Evolutionary conservation across 345 rosid species (phyloP).

Genomic region (Citrus maxima): DNA sequence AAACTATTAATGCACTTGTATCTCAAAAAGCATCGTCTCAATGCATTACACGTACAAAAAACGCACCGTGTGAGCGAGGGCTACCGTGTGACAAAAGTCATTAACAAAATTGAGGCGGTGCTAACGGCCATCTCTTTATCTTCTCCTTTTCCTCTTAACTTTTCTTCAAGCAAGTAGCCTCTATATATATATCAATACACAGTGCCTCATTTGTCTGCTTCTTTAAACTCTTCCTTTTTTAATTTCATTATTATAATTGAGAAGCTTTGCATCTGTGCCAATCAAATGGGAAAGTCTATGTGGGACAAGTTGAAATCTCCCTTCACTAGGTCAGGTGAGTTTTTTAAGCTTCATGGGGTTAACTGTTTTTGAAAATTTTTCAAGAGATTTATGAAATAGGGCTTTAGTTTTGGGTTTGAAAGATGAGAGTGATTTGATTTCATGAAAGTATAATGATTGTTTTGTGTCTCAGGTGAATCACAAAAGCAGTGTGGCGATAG

Average conservation of each 20-base stretch:
- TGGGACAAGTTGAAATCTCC: slow-evolving; percentile 31
- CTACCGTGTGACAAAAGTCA: slow-evolving; percentile 45
- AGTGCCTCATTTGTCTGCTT: background rate
- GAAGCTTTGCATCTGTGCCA: background rate
- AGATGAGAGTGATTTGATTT: background rate
- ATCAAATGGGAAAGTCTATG: slow-evolving; percentile 26
- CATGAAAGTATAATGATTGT: background rate
- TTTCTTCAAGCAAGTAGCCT: slow-evolving; percentile 7
- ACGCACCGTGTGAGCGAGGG: slow-evolving; percentile 41
- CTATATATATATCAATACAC: background rate
- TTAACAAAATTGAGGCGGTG: slow-evolving; percentile 20
- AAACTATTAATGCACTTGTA: background rate
- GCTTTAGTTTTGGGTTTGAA: background rate
- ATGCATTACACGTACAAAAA: slow-evolving; percentile 36
- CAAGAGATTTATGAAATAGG: no score
- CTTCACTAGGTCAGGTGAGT: slow-evolving; percentile 37
- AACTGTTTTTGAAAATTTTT: background rate
- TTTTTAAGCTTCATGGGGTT: background rate
- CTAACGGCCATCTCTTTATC: slow-evolving; percentile 14
- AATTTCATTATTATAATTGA: no score
- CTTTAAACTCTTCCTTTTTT: background rate
- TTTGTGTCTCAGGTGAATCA: slow-evolving; percentile 36
- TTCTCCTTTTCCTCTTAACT: slow-evolving; percentile 15
- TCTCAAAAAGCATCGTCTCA: slow-evolving; percentile 8
- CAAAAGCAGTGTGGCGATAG: slow-evolving; percentile 22